Evolutionary conservation across 805 yeast genomes (phyloP), one percentile per base, ranked within the genome.

Genomic region (Saturnispora saitoi): DNA sequence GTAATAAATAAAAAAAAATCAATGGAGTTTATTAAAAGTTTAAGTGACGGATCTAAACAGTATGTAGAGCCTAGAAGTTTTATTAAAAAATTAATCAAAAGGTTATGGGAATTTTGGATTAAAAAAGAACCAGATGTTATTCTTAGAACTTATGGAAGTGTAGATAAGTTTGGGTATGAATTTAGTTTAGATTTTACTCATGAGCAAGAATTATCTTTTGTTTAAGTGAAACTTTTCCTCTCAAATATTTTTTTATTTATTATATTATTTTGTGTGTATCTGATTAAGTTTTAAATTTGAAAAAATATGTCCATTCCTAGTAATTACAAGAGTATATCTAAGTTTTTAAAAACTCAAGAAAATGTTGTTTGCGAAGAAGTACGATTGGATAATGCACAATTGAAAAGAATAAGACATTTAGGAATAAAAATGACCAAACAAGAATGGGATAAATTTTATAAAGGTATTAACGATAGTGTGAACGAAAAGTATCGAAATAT

Each of bases 281-380:
- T 20, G 7, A 17, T 22, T 26, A 8, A 28, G n/a, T n/a, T 14
- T 28, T 24, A 22, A 34, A 6, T 32, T 1, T 32, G 22, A 10
- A 12, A 6, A 9, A 48, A 49, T 51, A 32, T 29, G 1, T 12
- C 19, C 12, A 41, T 55, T 5, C 54, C 55, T 9, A 49, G 53
- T 3, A 56, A 61, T 4, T 63, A 56, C 38, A 62, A 60, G 7
- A 56, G 56, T 30, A 52, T 65, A 29, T 55, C 57, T 34, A 43
- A 43, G n/a, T 56, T 60, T 40, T 48, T 65, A 11, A 58, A 56
- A 4, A 48, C 50, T 17, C 63, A 63, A 37, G 51, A 60, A n/a
- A 51, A 51, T 10, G 47, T 50, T 4, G 41, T 61, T 22, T 47
- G 49, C 14, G 47, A 43, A 41, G 60, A 60, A 10, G 34, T 63